Base-by-base conservation (phyloP, 768 basidiomycete genomes). In the Phaeotremella skinneri region DNA sequence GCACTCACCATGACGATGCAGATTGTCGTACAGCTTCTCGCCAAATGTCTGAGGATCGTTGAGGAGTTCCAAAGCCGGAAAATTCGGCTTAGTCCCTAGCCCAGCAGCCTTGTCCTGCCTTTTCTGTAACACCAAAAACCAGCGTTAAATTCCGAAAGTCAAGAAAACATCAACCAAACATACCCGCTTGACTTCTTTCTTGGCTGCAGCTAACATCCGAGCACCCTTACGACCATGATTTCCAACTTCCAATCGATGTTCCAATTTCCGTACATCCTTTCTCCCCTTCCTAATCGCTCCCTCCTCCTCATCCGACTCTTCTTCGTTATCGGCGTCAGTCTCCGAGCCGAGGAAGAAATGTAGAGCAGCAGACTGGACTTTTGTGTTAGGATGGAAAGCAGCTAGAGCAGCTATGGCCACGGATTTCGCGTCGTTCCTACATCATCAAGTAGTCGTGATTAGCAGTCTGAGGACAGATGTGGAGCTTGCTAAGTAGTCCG, bases 321-420 rank as follows among this genome's bases (percentile, higher is more conserved):
- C 85, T 39, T 85, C 85, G 54, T 82, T 82, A 20, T 86, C 85
- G 21, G 90, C 85, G 42, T 90, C 78, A 47, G 76, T 73, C 47
- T 79, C 90, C 56, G 83, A 85, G 3, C 90, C 90, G n/a, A 99
- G 84, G 81, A 98, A 99, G 80, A 97, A 99, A 79, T 97, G 91
- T 16, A 93, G 79, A 1, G 92, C 90, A 1, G 91, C 91, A 60
- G 85, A 90, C 75, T 97, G 93, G 0, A 98, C 96, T 78, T 98
- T 98, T 53, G 86, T 81, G 39, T 87, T 84, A 23, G 96, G 92
- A 75, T 99, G 94, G 73, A 91, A 89, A 76, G 91, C 94, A 4
- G 90, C 94, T 39, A 90, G 81, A 0, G 90, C 85, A 64, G 94
- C 83, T 72, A 99, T 93, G 5, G 93, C 85, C 14, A 98, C 91